Evolutionary conservation across 139 green algal species (phyloP), one percentile per base, ranked within the genome.

Genomic region (Coelastrella sp.): DNA sequence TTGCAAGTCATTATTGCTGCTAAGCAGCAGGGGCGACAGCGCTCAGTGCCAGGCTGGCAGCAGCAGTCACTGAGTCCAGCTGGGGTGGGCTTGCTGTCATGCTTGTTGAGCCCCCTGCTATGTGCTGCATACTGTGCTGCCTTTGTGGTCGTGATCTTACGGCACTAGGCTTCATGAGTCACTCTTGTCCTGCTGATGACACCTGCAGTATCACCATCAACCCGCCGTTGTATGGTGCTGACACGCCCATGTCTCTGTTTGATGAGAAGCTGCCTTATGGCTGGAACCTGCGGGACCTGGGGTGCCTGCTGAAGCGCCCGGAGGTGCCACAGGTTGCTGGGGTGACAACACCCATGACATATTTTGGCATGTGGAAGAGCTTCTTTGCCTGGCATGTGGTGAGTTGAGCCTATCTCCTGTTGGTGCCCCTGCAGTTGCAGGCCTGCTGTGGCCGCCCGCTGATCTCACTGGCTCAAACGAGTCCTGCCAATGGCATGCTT

Each of bases 341-440:
- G 20, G 95, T 97, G 20, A 97, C 95, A 22, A 95, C 92, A 6
- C 95, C 95, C 60, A 97, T 97, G 95, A 95, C 92, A 8, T 97
- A 97, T 90, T 97, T 96, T 90, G 95, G 95, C 65, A 97, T 97
- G 95, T 97, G 95, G 95, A 95, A 95, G 88, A 92, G 91, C 66
- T 96, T 95, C 91, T 96, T 96, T 80, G 89, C 87, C 1, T 96
- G 94, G 94, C 94, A 96, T 89, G 93, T 91, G 83, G 89, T 91
- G 24, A 76, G 88, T 83, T 27, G 6, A 4, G 63, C 63, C 3
- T 3, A 49, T 49, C 35, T 49, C 35, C 3, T 72, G 63, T 14
- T 5, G 4, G 63, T 72, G 63, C 1, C 63, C 63, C 15, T 17
- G 63, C 63, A 72, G 63, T 72, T 3, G 35, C 35, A 22, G 63